Percentiles rank a stretch among this genome's conserved stretches.
Conservation (phyloP, 306 rosid genomes). For the Prunus kanzakura region DNA sequence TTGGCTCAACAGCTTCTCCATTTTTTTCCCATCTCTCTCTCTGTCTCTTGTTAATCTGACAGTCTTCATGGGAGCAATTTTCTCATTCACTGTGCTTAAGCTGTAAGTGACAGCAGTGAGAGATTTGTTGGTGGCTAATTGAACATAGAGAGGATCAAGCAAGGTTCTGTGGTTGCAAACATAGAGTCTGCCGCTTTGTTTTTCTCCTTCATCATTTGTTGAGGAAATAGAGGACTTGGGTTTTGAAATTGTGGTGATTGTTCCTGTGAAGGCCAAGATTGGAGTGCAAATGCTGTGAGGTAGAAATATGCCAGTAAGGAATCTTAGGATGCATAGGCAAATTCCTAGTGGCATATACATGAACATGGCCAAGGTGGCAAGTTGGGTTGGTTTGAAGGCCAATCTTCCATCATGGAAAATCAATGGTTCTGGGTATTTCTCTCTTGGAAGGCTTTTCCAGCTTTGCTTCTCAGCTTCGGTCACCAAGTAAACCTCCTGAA, state of each 20-base stretch:
- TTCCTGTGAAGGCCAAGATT: conserved; percentile 54
- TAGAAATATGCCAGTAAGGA: conserved; percentile 23
- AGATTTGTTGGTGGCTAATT: conserved; percentile 31
- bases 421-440: conserved; percentile 50
- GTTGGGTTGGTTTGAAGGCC: conserved; percentile 54
- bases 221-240: conserved; percentile 7
- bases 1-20: conserved; percentile 37
- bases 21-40: conserved; percentile 38
- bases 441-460: conserved; percentile 52
- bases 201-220: background rate
- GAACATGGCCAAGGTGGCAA: conserved; percentile 43
- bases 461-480: conserved; percentile 53
- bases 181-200: conserved; percentile 43
- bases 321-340: conserved; percentile 38
- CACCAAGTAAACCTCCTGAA: conserved; percentile 43
- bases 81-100: conserved; percentile 48
- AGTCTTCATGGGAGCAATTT: conserved; percentile 51
- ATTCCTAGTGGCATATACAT: conserved; percentile 66
- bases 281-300: conserved; percentile 47
- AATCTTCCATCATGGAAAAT: conserved; percentile 82
- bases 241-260: conserved; percentile 29
- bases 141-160: conserved; percentile 60
- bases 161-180: conserved; percentile 80
- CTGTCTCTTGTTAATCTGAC: conserved; percentile 49
- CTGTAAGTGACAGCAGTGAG: conserved; percentile 60